A percentile compares a stretch with the other conserved stretches of the same genome.
Conservation (phyloP, 1,139 yeast species). For the Scheffersomyces cryptocercus region DNA sequence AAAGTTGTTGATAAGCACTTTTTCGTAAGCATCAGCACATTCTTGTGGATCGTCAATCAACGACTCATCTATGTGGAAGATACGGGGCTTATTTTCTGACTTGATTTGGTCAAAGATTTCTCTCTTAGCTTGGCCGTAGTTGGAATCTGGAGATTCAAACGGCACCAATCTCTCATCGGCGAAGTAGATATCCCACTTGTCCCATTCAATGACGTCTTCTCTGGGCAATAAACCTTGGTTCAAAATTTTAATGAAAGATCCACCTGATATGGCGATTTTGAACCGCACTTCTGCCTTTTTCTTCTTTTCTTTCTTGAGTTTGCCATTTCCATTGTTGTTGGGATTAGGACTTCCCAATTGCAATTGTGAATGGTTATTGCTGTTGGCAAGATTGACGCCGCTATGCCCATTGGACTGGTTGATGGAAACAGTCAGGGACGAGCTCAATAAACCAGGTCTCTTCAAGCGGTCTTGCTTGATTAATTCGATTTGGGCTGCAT, state of each 20-base stretch:
- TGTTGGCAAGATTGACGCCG: conserved; percentile 3
- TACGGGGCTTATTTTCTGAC: conserved; percentile 59
- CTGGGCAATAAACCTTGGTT: conserved; percentile 80
- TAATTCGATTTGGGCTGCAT: conserved; percentile 31
- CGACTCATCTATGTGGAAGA: conserved; percentile 79
- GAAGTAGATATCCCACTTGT: conserved; percentile 72
- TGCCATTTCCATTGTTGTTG: conserved; percentile 8
- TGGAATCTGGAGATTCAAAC: conserved; percentile 70
- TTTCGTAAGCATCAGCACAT: conserved; percentile 92
- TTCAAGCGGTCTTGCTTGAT: conserved; percentile 22
- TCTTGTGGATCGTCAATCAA: conserved; percentile 85
- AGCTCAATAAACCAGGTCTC: conserved; percentile 20
- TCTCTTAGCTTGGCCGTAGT: conserved; percentile 85
- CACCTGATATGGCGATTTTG: conserved; percentile 90
- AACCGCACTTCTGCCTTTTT: conserved; percentile 64
- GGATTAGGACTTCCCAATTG: conserved; percentile 1
- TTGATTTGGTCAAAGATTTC: conserved; percentile 72
- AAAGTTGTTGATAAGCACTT: conserved; percentile 78
- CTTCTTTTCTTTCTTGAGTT: conserved; percentile 42
- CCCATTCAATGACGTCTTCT: conserved; percentile 77
- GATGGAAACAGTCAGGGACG: conserved; percentile 10
- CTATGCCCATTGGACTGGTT: conserved; percentile 2
- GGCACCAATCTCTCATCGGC: conserved; percentile 77
- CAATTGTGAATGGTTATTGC: conserved; percentile 3
- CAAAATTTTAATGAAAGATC: conserved; percentile 82